These are phyloP conservation scores for Colletotrichum lentis DNA, from an alignment of 2,329 filamentous ascomycete species.

Conservation along the genomic window DNA sequence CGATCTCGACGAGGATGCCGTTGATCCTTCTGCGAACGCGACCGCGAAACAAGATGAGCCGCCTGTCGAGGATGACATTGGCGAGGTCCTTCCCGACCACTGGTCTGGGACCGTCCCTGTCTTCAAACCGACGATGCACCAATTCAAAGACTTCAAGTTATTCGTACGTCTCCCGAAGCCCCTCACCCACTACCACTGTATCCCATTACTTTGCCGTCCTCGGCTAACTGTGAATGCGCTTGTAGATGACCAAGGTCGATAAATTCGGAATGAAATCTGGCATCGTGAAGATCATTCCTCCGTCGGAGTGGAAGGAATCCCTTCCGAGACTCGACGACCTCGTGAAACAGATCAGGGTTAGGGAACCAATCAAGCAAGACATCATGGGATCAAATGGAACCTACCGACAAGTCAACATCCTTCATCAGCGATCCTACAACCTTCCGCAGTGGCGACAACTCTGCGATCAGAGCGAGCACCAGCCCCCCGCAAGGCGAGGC, in stretches of 20 bases:
- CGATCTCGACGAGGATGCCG: conserved; percentile 67
- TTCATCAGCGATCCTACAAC: conserved; percentile 96
- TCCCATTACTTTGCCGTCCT: conserved; percentile 10
- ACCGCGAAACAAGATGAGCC: conserved; percentile 40
- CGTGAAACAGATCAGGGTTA: conserved; percentile 90
- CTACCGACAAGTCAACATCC: conserved; percentile 96
- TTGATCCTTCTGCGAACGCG: conserved; percentile 41
- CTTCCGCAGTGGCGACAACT: conserved; percentile 94
- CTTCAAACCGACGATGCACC: conserved; percentile 93
- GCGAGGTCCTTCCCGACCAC: conserved; percentile 83
- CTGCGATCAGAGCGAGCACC: conserved; percentile 94
- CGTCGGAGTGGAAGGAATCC: conserved; percentile 87
- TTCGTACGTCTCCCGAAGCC: conserved; percentile 68
- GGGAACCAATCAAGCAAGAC: conserved; percentile 97
- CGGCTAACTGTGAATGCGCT: conserved; percentile 43
- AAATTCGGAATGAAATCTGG: conserved; percentile 97
- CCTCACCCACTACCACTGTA: neutral
- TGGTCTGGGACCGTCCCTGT: conserved; percentile 93
- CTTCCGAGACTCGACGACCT: conserved; percentile 82
- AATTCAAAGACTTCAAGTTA: conserved; percentile 92
- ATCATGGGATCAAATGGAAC: conserved; percentile 96
- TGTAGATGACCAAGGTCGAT: conserved; percentile 81
- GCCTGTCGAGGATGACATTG: conserved; percentile 62
- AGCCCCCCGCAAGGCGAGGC: conserved; percentile 89
- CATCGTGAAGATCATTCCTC: conserved; percentile 95